Conservation (phyloP, 2,329 filamentous ascomycete genomes). For the Zarea fungicola region DNA sequence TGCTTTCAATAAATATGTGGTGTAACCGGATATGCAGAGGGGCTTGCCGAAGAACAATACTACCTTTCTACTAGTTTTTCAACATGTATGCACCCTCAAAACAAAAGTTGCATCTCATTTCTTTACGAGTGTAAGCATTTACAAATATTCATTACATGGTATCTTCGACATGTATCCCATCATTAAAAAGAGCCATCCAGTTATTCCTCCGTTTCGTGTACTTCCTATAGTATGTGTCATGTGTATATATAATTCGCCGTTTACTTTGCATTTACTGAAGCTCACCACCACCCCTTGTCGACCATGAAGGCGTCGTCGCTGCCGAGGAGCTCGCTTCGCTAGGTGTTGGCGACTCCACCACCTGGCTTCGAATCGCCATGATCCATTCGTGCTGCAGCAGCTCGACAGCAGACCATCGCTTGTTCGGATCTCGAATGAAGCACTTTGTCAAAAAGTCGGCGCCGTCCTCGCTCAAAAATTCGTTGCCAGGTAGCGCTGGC, state of each 20-base stretch:
- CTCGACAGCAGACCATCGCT: conserved; percentile 77
- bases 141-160: conserved; percentile 1
- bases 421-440: conserved; percentile 77
- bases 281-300: not conserved
- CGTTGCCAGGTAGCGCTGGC: conserved; percentile 72
- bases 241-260: not conserved
- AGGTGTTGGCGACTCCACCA: conserved; percentile 59
- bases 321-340: conserved; percentile 44
- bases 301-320: conserved; percentile 31
- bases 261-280: too few species aligned
- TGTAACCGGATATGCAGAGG: too few species aligned
- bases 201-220: not conserved
- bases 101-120: too few species aligned
- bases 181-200: not conserved
- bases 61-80: too few species aligned
- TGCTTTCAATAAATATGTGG: too few species aligned
- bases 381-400: conserved; percentile 93
- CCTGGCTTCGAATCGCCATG: conserved; percentile 58
- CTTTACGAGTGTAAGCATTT: too few species aligned
- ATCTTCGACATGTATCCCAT: not conserved
- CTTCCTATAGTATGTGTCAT: not conserved
- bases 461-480: conserved; percentile 79
- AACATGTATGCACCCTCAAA: too few species aligned
- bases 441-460: conserved; percentile 85
- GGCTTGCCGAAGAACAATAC: too few species aligned